Percentiles rank a stretch among this genome's conserved stretches.
These are phyloP conservation scores for Lactarius tabidus DNA, from an alignment of 768 basidiomycete genomes.

Conservation along the genomic window DNA sequence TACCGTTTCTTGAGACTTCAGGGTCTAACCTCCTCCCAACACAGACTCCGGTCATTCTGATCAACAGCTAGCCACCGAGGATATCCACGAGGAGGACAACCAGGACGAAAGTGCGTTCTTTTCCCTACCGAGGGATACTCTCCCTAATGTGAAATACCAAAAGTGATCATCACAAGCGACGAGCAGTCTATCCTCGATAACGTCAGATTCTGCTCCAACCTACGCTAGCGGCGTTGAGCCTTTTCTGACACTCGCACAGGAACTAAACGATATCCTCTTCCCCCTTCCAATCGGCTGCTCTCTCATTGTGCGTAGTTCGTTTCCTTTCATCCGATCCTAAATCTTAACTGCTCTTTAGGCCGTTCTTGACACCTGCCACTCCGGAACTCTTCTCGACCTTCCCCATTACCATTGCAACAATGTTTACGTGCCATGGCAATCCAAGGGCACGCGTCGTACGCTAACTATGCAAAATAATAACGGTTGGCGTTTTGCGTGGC, in stretches of 20 bases:
- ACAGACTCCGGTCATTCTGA: constrained; percentile 30
- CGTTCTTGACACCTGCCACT: constrained; percentile 30
- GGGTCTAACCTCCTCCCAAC: not conserved
- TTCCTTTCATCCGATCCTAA: too few relatives aligned
- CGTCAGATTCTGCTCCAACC: constrained; percentile 14
- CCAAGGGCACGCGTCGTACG: constrained; percentile 27
- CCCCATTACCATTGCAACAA: constrained; percentile 29
- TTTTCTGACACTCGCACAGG: constrained; percentile 8
- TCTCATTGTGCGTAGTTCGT: constrained; percentile 20
- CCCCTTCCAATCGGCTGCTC: constrained; percentile 24
- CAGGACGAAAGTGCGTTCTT: constrained; percentile 26
- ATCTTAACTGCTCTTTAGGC: constrained; percentile 12
- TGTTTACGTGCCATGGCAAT: constrained; percentile 29
- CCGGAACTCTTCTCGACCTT: constrained; percentile 30
- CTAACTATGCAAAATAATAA: constrained; percentile 22
- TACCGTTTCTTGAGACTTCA: not conserved
- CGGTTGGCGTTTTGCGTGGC: constrained; percentile 5
- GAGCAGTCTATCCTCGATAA: constrained; percentile 28
- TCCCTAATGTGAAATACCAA: not conserved
- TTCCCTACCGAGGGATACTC: too few relatives aligned
- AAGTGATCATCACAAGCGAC: constrained; percentile 19
- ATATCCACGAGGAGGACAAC: constrained; percentile 26
- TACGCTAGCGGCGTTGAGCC: not conserved
- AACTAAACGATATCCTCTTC: constrained; percentile 18
- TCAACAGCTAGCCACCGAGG: constrained; percentile 16